Evolutionary conservation across 768 basidiomycete genomes (phyloP), one percentile per base, ranked within the genome.

Genomic region (Epithele typhae): DNA sequence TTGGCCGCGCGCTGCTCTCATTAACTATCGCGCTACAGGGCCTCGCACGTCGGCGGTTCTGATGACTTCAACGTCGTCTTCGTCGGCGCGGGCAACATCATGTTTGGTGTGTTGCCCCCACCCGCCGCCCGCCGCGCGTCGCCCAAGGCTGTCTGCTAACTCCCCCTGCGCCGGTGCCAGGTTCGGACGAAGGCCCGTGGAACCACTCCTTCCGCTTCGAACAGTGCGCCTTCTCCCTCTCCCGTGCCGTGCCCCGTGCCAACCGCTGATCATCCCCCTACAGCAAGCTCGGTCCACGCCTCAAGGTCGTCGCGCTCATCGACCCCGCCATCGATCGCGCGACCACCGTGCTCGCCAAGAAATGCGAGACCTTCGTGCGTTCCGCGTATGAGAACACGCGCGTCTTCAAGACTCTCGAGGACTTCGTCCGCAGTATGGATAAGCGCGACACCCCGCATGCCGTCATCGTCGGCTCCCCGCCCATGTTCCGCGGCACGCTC

Each of bases 61-160:
- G 79, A 86, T 55, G 75, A 84, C 60, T 96, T 96, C 76, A 95
- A 96, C 64, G 84, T 98, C 44, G 81, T 95, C 64, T 93, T 95
- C 67, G 74, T 98, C 56, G 94, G 94, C 41, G 94, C 94, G 22
- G 94, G 93, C 14, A 95, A 96, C 70, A 94, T 97, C 71, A 96
- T 96, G 92, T 98, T 98, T 63, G 94, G 93, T 81, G 43, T 46
- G 69, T 48, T n/a, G n/a, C 27, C 27, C 9, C 15, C 24, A 21
- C 1, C 11, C 25, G 5, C 40, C 27, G 10, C 17, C 12, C 38
- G n/a, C 9, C 30, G 5, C 17, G 10, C 25, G 18, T 23, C 35
- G 35, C 23, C 27, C 14, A 17, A 23, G 37, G n/a, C n/a, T n/a
- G n/a, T n/a, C n/a, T n/a, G n/a, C 12, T 17, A 2, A 19, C 6